phyloP scores from a whole-genome alignment of 768 basidiomycete genomes.

The Neoboletus magnificus region DNA sequence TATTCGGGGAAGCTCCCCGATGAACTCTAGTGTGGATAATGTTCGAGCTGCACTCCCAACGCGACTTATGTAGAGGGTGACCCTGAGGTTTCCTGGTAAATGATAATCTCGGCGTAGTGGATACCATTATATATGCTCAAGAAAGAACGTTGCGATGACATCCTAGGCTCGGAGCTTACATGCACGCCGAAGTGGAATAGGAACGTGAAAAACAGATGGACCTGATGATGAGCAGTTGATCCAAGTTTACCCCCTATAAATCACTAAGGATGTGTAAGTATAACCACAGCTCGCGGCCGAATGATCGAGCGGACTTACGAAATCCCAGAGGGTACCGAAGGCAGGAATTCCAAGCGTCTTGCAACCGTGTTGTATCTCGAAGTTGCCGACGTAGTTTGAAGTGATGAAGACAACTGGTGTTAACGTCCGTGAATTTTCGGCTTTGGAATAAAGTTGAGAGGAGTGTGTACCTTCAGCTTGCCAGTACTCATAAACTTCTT shows the following conservation, averaged over 20 bases:
- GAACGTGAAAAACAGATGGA: slow-evolving; percentile 6
- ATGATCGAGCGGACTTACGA: slow-evolving; percentile 34
- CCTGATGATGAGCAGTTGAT: not conserved
- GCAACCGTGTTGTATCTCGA: slow-evolving; percentile 77
- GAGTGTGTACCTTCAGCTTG: slow-evolving; percentile 56
- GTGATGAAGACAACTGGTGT: slow-evolving; percentile 72
- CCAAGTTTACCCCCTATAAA: not conserved
- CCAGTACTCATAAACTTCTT: slow-evolving; percentile 66
- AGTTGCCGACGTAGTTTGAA: slow-evolving; percentile 77
- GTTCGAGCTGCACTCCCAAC: slow-evolving; percentile 2
- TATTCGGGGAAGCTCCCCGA: not conserved
- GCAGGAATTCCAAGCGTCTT: slow-evolving; percentile 65
- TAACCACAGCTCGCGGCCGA: slow-evolving; percentile 1
- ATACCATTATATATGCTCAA: slow-evolving; percentile 1
- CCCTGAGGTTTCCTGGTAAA: not conserved
- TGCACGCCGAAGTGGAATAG: slow-evolving; percentile 5
- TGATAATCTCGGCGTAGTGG: not conserved
- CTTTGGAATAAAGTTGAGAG: not conserved
- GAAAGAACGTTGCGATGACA: not conserved
- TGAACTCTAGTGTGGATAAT: slow-evolving; percentile 10
- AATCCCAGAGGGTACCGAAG: slow-evolving; percentile 73
- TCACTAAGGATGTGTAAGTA: slow-evolving; percentile 20
- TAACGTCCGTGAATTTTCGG: not conserved
- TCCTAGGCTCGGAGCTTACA: not conserved
- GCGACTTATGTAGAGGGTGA: slow-evolving; percentile 3